Evolutionary conservation across 2,329 filamentous ascomycete genomes (phyloP).

Genomic region (Neofusicoccum umdonicola): DNA sequence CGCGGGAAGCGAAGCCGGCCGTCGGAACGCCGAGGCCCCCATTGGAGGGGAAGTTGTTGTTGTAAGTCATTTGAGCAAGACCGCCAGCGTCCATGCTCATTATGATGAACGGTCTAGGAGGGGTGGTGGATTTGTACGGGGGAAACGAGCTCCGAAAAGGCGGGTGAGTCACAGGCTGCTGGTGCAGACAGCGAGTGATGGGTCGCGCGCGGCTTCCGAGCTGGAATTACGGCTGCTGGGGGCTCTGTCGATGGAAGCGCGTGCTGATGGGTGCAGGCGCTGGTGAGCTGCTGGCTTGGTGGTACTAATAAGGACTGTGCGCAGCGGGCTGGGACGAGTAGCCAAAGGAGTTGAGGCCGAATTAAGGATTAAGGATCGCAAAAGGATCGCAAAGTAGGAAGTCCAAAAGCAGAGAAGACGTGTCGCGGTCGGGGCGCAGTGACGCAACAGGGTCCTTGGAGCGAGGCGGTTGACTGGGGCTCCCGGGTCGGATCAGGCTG

Average conservation of each 20-base stretch:
- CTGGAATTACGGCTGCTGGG: constrained; percentile 17
- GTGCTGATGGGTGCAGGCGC: not conserved
- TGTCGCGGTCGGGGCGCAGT: constrained; percentile 1
- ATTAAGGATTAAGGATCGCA: constrained; percentile 18
- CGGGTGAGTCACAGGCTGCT: constrained; percentile 9
- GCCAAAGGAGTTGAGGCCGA: not conserved
- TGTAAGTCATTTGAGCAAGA: constrained; percentile 99
- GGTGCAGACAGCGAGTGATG: constrained; percentile 20
- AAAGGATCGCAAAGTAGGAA: constrained; percentile 6
- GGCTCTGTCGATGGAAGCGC: constrained; percentile 15
- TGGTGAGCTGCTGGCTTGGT: not conserved
- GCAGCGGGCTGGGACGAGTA: not conserved
- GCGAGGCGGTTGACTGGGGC: not conserved
- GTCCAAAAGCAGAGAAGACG: constrained; percentile 2
- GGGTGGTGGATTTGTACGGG: constrained; percentile 23
- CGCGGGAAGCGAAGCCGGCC: constrained; percentile 80
- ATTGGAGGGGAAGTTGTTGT: constrained; percentile 59
- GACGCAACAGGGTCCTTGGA: constrained; percentile 8
- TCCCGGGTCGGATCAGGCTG: not conserved
- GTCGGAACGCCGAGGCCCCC: constrained; percentile 70
- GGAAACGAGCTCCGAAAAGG: constrained; percentile 34
- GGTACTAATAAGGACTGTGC: constrained; percentile 13
- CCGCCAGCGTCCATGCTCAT: constrained; percentile 88
- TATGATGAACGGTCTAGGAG: constrained; percentile 29
- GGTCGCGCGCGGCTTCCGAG: not conserved